Percentiles rank a stretch among this genome's conserved stretches.
Evolutionary conservation across 73 alveolate genomes (phyloP).

Genomic region (Uronychia setigera): DNA sequence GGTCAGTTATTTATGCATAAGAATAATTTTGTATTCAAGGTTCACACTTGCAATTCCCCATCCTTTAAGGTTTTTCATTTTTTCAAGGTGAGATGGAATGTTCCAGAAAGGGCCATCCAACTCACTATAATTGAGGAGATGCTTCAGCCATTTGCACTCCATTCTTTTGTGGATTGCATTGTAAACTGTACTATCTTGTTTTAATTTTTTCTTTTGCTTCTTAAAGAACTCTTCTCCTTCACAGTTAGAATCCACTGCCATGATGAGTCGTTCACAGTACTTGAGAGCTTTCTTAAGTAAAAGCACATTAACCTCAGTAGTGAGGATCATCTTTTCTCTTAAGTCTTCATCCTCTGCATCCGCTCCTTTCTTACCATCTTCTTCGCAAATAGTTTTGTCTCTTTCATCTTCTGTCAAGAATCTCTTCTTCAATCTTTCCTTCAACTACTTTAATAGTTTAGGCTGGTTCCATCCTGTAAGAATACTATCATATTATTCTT

Average conservation of each 20-base stretch:
- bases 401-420: neutral
- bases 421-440: slow-evolving; percentile 42
- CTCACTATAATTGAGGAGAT: neutral
- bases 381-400: neutral
- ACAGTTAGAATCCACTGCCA: neutral
- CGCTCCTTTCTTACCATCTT: neutral
- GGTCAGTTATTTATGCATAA: slow-evolving; percentile 11
- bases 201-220: neutral
- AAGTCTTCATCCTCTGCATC: neutral
- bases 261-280: neutral
- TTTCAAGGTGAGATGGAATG: neutral
- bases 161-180: neutral
- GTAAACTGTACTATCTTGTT: neutral
- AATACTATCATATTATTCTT: neutral
- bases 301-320: slow-evolving; percentile 7
- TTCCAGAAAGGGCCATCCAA: slow-evolving; percentile 9
- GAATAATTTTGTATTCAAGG: slow-evolving; percentile 19
- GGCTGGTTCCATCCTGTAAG: neutral
- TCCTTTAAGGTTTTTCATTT: neutral
- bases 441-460: neutral
- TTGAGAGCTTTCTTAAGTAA: slow-evolving; percentile 8
- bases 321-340: neutral
- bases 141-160: neutral
- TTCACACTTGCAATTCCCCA: slow-evolving; percentile 20
- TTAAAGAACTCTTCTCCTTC: slow-evolving; percentile 16